Evolutionary conservation across 345 rosid species (phyloP).

Genomic region (Zanthoxylum bungeanum): DNA sequence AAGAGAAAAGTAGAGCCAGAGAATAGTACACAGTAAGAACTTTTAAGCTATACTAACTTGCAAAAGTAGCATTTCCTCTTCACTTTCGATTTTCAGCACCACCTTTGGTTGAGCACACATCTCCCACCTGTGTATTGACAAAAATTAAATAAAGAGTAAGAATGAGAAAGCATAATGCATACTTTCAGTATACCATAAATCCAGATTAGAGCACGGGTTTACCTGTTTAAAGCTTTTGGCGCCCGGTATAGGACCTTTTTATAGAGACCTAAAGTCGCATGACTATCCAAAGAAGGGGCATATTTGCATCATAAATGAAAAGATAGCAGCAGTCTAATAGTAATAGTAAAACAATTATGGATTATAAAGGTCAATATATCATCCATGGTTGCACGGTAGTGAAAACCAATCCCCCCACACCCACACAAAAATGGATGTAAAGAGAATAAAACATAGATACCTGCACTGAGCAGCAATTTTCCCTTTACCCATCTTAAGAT

Average conservation of each 20-base stretch:
- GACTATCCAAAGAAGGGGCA: conserved; percentile 46
- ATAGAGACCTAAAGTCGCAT: conserved; percentile 94
- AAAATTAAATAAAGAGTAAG: not conserved
- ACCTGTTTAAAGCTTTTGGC: conserved; percentile 87
- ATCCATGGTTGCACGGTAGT: not conserved
- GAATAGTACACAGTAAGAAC: not conserved
- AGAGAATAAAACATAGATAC: conserved; percentile 25
- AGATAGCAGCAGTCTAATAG: not conserved
- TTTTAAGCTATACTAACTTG: conserved; percentile 56
- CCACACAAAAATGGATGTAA: not conserved
- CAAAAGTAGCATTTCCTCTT: conserved; percentile 87
- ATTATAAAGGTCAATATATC: not conserved
- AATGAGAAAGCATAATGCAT: not conserved
- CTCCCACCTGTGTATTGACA: conserved; percentile 75
- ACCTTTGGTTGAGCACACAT: conserved; percentile 93
- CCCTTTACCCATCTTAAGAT: conserved; percentile 99
- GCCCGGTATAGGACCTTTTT: conserved; percentile 76
- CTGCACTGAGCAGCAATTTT: conserved; percentile 99
- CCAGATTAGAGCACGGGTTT: not conserved
- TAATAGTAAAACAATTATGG: not conserved
- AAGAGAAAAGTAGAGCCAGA: not conserved
- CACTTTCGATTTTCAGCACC: conserved; percentile 85
- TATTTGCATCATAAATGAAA: conserved; percentile 7
- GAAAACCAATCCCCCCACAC: not conserved
- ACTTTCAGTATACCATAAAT: not conserved